These are phyloP conservation scores for Arctium minus DNA, from an alignment of 129 eudicot genomes.

Conservation along the genomic window DNA sequence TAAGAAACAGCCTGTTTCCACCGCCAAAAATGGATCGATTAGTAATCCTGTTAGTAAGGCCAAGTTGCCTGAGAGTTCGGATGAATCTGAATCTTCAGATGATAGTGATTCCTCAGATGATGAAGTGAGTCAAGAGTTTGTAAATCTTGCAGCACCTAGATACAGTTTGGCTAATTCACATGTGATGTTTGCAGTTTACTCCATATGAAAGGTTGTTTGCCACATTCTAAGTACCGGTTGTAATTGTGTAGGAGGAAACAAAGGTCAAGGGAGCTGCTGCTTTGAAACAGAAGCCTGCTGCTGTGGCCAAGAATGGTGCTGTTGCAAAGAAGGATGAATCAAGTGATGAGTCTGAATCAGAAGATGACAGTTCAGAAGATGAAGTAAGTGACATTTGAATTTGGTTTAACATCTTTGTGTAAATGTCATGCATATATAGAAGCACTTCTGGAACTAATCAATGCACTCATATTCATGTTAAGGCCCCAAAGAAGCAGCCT, in stretches of 20 bases:
- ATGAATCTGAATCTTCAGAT: slow-evolving; percentile 22
- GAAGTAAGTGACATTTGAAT: slow-evolving; percentile 11
- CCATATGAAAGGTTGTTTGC: neutral
- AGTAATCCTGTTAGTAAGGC: slow-evolving; percentile 4
- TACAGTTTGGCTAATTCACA: neutral
- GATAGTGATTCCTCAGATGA: slow-evolving; percentile 7
- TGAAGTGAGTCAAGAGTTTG: slow-evolving; percentile 1
- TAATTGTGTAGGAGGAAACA: slow-evolving; percentile 19
- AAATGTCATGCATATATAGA: neutral
- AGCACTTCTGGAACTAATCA: neutral
- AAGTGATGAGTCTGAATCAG: slow-evolving; percentile 48
- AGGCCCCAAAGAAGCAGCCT: slow-evolving; percentile 22
- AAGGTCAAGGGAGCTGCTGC: slow-evolving; percentile 23
- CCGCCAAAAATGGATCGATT: slow-evolving; percentile 24
- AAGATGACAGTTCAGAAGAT: slow-evolving; percentile 53
- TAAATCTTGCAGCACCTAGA: neutral
- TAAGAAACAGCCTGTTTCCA: slow-evolving; percentile 16
- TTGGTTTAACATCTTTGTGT: neutral
- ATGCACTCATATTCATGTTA: neutral
- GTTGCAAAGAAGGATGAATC: slow-evolving; percentile 50
- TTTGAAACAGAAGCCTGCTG: slow-evolving; percentile 21
- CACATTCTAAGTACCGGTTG: neutral
- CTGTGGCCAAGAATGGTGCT: slow-evolving; percentile 40
- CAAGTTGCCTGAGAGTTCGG: slow-evolving; percentile 1
- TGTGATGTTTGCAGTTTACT: neutral